Evolutionary conservation across 129 eudicot species (phyloP), one percentile per base, ranked within the genome.

Genomic region (Flaveria bidentis): DNA sequence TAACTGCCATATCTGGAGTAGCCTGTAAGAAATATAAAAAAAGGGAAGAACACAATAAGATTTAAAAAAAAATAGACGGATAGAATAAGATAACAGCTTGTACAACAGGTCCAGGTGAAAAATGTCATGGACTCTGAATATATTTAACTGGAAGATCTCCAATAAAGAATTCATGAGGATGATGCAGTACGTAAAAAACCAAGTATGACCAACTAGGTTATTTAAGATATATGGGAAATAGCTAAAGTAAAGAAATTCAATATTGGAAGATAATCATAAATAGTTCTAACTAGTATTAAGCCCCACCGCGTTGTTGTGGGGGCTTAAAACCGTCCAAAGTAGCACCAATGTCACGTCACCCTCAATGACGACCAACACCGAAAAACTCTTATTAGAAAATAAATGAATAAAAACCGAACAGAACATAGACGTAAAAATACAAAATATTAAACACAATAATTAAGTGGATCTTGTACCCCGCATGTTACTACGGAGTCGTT

Each of bases 1-100:
- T 94, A 52, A 94, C 97, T 7, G 98, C 98, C 98, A 94, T 94
- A 86, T 87, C 98, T 33, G 98, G 98, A 76, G 98, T 94, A 64
- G 98, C 98, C 98, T 92, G 70, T 56, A 65, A 28, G 46, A 10
- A 72, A 62, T 13, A 78, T 28, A 39, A 14, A 22, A 22, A 18
- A 53, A 64, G 63, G 39, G 1, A 65, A 42, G 30, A 51, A 26
- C 4, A 69, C 50, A 15, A 50, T 44, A 73, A 73, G 18, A 62
- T 57, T 30, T 28, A n/a, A n/a, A n/a, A n/a, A n/a, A 22, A 16
- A 61, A 10, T n/a, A 39, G 62, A 41, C 44, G 69, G 9, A 52
- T 44, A 20, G 51, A 72, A 72, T 44, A 55, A 69, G 20, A 56
- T 42, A 46, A 71, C 49, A 56, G 72, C 22, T 58, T 33, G 58